Percentiles rank a stretch among this genome's conserved stretches.
phyloP scores from a whole-genome alignment of 345 rosid genomes.

The Ceriops zippeliana region DNA sequence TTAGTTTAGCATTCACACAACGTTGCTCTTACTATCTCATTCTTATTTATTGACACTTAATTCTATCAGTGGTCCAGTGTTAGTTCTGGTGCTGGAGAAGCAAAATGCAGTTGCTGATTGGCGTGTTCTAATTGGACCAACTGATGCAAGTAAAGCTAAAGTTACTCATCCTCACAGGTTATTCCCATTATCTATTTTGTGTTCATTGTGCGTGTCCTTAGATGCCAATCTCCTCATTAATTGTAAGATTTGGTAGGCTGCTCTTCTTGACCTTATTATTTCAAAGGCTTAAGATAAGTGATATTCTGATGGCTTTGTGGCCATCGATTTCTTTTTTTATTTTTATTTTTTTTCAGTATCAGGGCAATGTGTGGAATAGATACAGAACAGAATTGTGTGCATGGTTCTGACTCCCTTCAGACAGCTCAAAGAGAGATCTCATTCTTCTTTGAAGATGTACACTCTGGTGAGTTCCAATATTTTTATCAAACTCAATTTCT shows the following conservation, averaged over 20 bases:
- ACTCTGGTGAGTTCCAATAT: conserved; percentile 39
- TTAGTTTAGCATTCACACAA: not conserved
- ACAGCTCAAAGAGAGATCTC: conserved; percentile 51
- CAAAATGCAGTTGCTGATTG: conserved; percentile 71
- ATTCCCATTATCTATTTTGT: not conserved
- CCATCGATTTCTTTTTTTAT: too few relatives aligned
- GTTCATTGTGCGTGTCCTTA: not conserved
- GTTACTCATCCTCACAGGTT: conserved; percentile 5
- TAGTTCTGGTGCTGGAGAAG: conserved; percentile 77
- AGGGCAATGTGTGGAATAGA: conserved; percentile 73
- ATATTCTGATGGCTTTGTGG: too few relatives aligned
- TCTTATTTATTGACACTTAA: not conserved
- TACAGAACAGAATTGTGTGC: conserved; percentile 67
- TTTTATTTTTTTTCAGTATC: too few relatives aligned
- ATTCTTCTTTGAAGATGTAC: conserved; percentile 58
- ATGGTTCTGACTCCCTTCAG: conserved; percentile 69
- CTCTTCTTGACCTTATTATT: too few relatives aligned
- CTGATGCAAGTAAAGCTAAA: conserved; percentile 68
- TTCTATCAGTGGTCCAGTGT: conserved; percentile 62
- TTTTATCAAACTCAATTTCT: not conserved
- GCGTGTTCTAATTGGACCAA: conserved; percentile 37
- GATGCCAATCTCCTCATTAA: too few relatives aligned
- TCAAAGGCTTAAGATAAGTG: too few relatives aligned
- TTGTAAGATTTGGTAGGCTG: too few relatives aligned
- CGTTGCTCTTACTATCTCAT: not conserved